Evolutionary conservation across 2,329 filamentous ascomycete genomes (phyloP), one percentile per base, ranked within the genome.

Genomic region (Microthyrium microscopicum): DNA sequence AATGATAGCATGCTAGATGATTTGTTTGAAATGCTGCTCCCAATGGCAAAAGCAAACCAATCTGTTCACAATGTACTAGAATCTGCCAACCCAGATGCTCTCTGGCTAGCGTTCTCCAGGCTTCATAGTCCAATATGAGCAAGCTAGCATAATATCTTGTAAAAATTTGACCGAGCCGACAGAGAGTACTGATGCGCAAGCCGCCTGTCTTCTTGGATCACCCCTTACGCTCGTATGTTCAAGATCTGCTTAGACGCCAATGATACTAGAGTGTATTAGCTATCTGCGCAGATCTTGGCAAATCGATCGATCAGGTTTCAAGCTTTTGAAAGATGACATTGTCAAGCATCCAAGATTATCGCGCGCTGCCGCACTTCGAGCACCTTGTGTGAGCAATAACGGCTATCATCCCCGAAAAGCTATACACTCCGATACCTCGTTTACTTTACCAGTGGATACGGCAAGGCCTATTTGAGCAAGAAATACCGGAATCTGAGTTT

Each of bases 1-100:
- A 64, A 73, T 5, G 75, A 80, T 19, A 66, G 68, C 28, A 64
- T 74, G 41, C 80, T 84, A 49, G 80, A 85, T 41, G 68, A 82
- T 34, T 66, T 80, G 9, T 48, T 87, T 27, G 65, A 67, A 5
- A 53, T 85, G 33, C 51, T 89, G 31, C 50, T 51, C 28, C 51
- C 52, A 3, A 44, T 55, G 8, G 24, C 58, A 4, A 40, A 44
- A 8, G 44, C 45, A 5, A 53, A 62, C 19, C 35, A 45, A 2
- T 58, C 67, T 30, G 64, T 76, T 8, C 64, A 61, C 30, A 53
- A 56, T 21, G 71, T 69, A 8, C 52, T 89, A 29, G 71, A 78
- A 42, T 54, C 49, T 3, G 56, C 77, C 34, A 84, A 87, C 50
- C 59, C 65, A 1, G 81, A 89, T 57, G 76, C 77, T 2, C 75